Conservation (phyloP, 2,329 filamentous ascomycete species). For the Paraphaeosphaeria sporulosa region DNA sequence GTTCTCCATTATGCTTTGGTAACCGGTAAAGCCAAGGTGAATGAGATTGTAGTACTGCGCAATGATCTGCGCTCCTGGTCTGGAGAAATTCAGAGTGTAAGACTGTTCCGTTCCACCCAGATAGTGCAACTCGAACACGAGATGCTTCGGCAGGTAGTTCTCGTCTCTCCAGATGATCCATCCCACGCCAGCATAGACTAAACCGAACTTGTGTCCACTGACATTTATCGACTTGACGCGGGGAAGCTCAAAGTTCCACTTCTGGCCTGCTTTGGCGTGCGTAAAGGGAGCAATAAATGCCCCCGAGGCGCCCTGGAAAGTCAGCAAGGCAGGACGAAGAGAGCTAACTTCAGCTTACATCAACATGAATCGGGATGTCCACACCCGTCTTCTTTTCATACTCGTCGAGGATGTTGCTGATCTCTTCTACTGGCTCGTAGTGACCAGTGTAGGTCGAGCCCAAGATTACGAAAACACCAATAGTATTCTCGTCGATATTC, state of each 20-base stretch:
- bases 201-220: constrained; percentile 68
- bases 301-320: constrained; percentile 59
- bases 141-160: constrained; percentile 68
- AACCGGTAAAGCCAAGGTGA: constrained; percentile 72
- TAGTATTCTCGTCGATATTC: constrained; percentile 78
- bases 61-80: constrained; percentile 73
- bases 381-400: constrained; percentile 67
- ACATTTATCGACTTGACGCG: constrained; percentile 72
- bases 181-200: constrained; percentile 72
- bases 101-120: constrained; percentile 75
- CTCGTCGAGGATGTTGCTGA: constrained; percentile 70
- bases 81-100: constrained; percentile 76
- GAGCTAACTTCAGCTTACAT: constrained; percentile 37
- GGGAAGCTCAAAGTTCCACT: constrained; percentile 70
- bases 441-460: constrained; percentile 78
- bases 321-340: neutral
- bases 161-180: constrained; percentile 68
- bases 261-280: constrained; percentile 61
- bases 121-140: constrained; percentile 76
- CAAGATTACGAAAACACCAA: constrained; percentile 76
- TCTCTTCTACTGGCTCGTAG: constrained; percentile 74
- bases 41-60: constrained; percentile 79
- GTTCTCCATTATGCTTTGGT: constrained; percentile 69
- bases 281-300: constrained; percentile 70
- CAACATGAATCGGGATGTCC: constrained; percentile 73